Conservation (phyloP, 345 rosid genomes). For the Geranium rotundifolium region DNA sequence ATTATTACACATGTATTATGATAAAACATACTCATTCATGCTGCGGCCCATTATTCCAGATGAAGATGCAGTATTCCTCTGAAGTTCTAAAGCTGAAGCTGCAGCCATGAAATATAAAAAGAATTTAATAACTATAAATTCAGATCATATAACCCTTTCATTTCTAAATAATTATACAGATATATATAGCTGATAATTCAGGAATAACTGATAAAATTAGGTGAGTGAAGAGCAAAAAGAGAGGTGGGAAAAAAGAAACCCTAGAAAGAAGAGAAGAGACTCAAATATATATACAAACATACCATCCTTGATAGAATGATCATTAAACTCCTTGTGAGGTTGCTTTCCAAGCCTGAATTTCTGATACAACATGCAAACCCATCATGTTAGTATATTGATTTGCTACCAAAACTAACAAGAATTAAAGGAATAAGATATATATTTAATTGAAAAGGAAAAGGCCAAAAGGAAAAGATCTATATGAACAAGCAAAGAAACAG, state of each 20-base stretch:
- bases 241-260: conserved; percentile 15
- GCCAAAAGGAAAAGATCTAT: background rate
- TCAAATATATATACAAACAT: conserved; percentile 2
- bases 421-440: no score
- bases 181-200: no score
- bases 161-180: no score
- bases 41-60: conserved; percentile 79
- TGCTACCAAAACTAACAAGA: conserved; percentile 1
- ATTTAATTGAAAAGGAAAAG: conserved; percentile 10
- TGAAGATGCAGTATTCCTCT: conserved; percentile 73
- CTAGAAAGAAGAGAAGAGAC: conserved; percentile 13
- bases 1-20: no score
- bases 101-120: conserved; percentile 5
- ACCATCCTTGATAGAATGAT: conserved; percentile 93
- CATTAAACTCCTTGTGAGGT: conserved; percentile 95
- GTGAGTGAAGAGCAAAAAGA: background rate
- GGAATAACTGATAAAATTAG: background rate
- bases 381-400: background rate
- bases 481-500: conserved; percentile 1
- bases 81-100: conserved; percentile 79
- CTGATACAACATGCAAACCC: conserved; percentile 20
- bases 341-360: conserved; percentile 99
- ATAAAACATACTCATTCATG: conserved; percentile 78
- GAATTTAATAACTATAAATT: no score
- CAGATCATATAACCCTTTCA: no score